Percentiles rank a stretch among this genome's conserved stretches.
These are phyloP conservation scores for Leucocoprinus birnbaumii DNA, from an alignment of 768 basidiomycete genomes.

Conservation along the genomic window DNA sequence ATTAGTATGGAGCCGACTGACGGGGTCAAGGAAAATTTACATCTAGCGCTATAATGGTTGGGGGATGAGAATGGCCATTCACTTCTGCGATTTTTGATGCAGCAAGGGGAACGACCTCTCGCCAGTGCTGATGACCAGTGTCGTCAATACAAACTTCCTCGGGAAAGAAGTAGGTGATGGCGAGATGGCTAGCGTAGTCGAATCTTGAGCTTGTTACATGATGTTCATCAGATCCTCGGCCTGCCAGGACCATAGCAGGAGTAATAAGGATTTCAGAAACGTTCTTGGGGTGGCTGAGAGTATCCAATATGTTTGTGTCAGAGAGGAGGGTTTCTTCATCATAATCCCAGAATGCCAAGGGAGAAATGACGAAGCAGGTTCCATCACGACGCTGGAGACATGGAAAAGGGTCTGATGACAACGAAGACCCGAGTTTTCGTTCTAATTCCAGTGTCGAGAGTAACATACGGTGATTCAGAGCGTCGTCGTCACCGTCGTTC, in stretches of 20 bases:
- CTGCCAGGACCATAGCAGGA: constrained; percentile 75
- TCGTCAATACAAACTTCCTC: constrained; percentile 67
- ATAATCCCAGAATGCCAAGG: constrained; percentile 73
- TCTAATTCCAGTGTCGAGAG: constrained; percentile 66
- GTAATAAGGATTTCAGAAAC: constrained; percentile 65
- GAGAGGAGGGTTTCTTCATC: constrained; percentile 49
- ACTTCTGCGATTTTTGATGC: constrained; percentile 31
- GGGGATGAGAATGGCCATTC: constrained; percentile 28
- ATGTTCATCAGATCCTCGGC: constrained; percentile 55
- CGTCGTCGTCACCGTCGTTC: constrained; percentile 39
- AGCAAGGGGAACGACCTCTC: constrained; percentile 44
- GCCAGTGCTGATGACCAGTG: constrained; percentile 63
- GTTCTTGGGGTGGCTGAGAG: constrained; percentile 52
- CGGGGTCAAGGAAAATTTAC: constrained; percentile 23
- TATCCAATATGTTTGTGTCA: constrained; percentile 56
- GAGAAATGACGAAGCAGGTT: constrained; percentile 69
- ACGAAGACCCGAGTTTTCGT: constrained; percentile 41
- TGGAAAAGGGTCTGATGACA: constrained; percentile 34
- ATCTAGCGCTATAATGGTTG: constrained; percentile 45
- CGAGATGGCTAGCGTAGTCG: constrained; percentile 69
- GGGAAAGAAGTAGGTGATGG: constrained; percentile 80
- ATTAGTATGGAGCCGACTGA: constrained; percentile 10
- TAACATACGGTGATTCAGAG: constrained; percentile 60
- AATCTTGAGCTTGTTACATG: constrained; percentile 44
- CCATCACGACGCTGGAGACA: constrained; percentile 55